Evolutionary conservation across 176 grass and related monocot species (phyloP).

Genomic region (Oryza officinalis): DNA sequence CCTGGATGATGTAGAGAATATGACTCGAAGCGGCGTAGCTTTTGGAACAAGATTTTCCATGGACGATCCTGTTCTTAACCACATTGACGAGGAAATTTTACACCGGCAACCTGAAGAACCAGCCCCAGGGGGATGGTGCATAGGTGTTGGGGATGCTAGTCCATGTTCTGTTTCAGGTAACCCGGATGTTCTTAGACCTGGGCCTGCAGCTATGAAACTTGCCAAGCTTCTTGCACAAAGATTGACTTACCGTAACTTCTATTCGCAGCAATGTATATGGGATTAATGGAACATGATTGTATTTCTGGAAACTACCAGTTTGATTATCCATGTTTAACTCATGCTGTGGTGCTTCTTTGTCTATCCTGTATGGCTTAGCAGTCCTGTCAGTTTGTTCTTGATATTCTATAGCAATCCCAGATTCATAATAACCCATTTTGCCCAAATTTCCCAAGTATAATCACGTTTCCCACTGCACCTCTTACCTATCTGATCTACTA

Average conservation of each 20-base stretch:
- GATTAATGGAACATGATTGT: slow-evolving; percentile 46
- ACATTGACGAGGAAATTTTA: slow-evolving; percentile 69
- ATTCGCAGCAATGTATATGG: slow-evolving; percentile 80
- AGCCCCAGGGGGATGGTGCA: slow-evolving; percentile 83
- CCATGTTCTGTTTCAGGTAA: slow-evolving; percentile 71
- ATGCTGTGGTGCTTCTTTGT: not conserved
- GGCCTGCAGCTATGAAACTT: slow-evolving; percentile 61
- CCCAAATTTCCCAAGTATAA: not conserved
- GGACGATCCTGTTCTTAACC: slow-evolving; percentile 64
- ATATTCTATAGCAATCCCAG: not conserved
- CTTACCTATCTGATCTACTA: not conserved
- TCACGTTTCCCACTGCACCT: not conserved
- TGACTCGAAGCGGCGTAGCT: slow-evolving; percentile 54
- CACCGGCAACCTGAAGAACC: slow-evolving; percentile 37
- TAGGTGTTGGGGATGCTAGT: slow-evolving; percentile 59
- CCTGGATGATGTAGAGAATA: slow-evolving; percentile 59
- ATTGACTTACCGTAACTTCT: slow-evolving; percentile 55
- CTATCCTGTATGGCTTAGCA: not conserved
- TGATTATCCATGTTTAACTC: not conserved
- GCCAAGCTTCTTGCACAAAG: slow-evolving; percentile 56
- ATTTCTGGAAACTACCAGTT: not conserved
- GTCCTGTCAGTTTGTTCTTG: not conserved
- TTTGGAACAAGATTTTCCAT: slow-evolving; percentile 65
- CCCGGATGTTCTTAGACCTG: slow-evolving; percentile 78
- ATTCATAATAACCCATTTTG: not conserved